Evolutionary conservation across 78 protist species (phyloP).

Genomic region (Dictyostelium capitatum): DNA sequence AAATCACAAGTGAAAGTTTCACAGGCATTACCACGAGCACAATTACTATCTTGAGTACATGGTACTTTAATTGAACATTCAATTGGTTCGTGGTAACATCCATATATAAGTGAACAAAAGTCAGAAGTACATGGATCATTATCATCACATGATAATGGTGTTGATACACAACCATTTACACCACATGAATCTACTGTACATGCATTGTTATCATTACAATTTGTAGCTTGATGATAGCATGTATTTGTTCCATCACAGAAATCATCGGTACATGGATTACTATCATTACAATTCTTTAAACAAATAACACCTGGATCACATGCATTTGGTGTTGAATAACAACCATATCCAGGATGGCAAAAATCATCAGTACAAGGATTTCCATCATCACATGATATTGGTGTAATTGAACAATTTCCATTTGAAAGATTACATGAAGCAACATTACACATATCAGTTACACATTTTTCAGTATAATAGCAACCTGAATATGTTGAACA

Average conservation of each 20-base stretch:
- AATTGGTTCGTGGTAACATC: background rate
- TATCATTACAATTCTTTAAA: background rate
- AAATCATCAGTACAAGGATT: background rate
- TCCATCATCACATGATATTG: background rate
- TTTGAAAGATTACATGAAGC: background rate
- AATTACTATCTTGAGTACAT: background rate
- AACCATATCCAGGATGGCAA: conserved; percentile 1
- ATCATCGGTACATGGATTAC: background rate
- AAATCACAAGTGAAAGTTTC: background rate
- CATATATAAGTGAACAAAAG: background rate
- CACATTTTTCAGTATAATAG: background rate
- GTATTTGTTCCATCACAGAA: background rate
- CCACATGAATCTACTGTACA: background rate
- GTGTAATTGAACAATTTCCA: background rate
- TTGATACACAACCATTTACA: background rate
- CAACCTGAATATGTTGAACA: background rate
- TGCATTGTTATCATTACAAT: background rate
- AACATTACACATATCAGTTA: background rate
- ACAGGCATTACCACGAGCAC: background rate
- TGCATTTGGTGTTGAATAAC: background rate
- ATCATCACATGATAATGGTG: background rate
- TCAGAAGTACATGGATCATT: background rate
- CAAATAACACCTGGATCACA: conserved; percentile 8
- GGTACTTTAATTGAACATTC: background rate
- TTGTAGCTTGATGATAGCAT: background rate